Conservation (phyloP, 139 green algal species). For the Coccomyxa sp. region DNA sequence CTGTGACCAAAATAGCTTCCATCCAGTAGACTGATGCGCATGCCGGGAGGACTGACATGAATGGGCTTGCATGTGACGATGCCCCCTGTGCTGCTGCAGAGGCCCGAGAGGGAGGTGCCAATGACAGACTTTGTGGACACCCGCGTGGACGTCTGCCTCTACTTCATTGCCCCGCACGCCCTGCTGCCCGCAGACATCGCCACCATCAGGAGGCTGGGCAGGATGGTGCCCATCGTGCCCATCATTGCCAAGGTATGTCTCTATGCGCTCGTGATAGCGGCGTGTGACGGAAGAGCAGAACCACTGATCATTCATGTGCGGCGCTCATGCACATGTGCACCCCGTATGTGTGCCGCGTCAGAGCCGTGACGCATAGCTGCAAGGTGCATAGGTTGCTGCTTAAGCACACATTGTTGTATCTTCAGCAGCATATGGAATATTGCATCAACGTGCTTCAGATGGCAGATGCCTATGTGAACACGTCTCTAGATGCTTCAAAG, state of each 20-base stretch:
- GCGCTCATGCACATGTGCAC: background rate
- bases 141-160: slow-evolving; percentile 4
- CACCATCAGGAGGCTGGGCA: background rate
- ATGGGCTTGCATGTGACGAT: too few species aligned
- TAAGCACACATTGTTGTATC: too few species aligned
- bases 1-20: too few species aligned
- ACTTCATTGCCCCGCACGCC: background rate
- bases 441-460: background rate
- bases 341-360: background rate
- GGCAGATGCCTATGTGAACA: background rate
- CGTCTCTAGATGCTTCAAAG: background rate
- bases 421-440: too few species aligned
- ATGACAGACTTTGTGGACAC: background rate
- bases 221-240: background rate
- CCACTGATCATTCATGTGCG: background rate
- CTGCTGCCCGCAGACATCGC: background rate
- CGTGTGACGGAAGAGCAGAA: background rate
- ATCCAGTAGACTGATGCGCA: too few species aligned
- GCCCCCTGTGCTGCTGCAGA: too few species aligned
- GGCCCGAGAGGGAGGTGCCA: too few species aligned
- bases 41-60: too few species aligned
- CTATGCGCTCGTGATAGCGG: background rate
- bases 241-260: background rate
- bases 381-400: too few species aligned
- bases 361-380: background rate